Evolutionary conservation across 805 yeast species (phyloP).

Genomic region (Helenozyma rhizophorensis): DNA sequence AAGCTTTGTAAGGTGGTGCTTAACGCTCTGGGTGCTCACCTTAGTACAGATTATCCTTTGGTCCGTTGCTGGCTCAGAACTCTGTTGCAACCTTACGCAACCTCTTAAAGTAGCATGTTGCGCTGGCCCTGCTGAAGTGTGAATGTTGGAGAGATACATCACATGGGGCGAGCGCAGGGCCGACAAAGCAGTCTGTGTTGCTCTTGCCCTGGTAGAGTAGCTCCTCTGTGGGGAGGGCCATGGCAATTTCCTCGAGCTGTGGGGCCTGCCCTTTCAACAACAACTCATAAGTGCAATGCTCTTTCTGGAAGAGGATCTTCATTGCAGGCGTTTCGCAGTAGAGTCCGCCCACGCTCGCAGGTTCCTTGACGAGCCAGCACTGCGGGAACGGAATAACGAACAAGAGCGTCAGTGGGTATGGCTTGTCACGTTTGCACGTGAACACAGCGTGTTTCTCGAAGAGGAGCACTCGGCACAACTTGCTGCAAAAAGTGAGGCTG

Average conservation of each 20-base stretch:
- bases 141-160: conserved; percentile 4
- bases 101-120: conserved; percentile 8
- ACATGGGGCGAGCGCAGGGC: conserved; percentile 4
- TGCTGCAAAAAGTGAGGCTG: too few species aligned
- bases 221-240: too few species aligned
- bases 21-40: too few species aligned
- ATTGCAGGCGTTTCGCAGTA: background rate
- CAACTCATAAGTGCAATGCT: conserved; percentile 8
- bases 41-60: too few species aligned
- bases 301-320: conserved; percentile 6
- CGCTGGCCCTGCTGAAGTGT: background rate
- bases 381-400: conserved; percentile 5
- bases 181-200: conserved; percentile 5
- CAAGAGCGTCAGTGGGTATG: too few species aligned
- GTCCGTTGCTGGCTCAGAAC: too few species aligned
- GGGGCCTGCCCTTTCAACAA: too few species aligned
- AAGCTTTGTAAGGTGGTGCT: too few species aligned
- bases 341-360: conserved; percentile 4
- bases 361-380: conserved; percentile 3
- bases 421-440: too few species aligned
- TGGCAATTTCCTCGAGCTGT: too few species aligned
- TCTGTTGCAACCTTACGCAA: background rate
- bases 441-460: conserved; percentile 7
- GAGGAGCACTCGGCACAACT: conserved; percentile 1
- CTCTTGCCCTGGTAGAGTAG: too few species aligned